phyloP scores from a whole-genome alignment of 2,329 filamentous ascomycete species.

The Cladophialophora carrionii region DNA sequence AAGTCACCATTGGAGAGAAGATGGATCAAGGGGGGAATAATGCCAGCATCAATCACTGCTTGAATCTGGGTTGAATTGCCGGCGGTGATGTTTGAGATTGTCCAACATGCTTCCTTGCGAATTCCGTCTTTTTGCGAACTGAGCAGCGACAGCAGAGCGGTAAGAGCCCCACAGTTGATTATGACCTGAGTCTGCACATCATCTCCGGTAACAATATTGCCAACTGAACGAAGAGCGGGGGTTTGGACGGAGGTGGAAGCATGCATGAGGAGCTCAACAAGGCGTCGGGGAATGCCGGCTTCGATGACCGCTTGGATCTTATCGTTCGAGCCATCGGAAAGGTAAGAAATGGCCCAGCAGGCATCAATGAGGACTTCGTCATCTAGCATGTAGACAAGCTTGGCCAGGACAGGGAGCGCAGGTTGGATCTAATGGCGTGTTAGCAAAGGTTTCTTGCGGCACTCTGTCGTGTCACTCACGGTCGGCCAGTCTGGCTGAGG shows the following conservation, averaged over 20 bases:
- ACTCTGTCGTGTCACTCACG: conserved; percentile 59
- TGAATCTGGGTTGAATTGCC: conserved; percentile 98
- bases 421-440: conserved; percentile 73
- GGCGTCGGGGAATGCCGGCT: conserved; percentile 90
- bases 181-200: conserved; percentile 99
- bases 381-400: conserved; percentile 97
- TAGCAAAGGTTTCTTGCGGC: conserved; percentile 33
- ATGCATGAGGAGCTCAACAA: conserved; percentile 97
- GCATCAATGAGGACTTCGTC: conserved; percentile 98
- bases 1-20: conserved; percentile 95
- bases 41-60: conserved; percentile 92
- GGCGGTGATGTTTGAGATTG: conserved; percentile 97
- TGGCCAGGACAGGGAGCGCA: conserved; percentile 89
- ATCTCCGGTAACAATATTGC: conserved; percentile 98
- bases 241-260: conserved; percentile 98
- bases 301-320: conserved; percentile 99
- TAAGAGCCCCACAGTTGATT: conserved; percentile 94
- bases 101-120: conserved; percentile 99
- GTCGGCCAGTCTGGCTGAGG: conserved; percentile 98
- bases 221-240: conserved; percentile 91
- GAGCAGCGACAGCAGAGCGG: conserved; percentile 87
- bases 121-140: conserved; percentile 99
- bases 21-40: conserved; percentile 94
- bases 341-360: conserved; percentile 99
- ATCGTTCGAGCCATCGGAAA: conserved; percentile 96